phyloP scores from a whole-genome alignment of 2,329 filamentous ascomycete species.

The Monilinia fructicola region DNA sequence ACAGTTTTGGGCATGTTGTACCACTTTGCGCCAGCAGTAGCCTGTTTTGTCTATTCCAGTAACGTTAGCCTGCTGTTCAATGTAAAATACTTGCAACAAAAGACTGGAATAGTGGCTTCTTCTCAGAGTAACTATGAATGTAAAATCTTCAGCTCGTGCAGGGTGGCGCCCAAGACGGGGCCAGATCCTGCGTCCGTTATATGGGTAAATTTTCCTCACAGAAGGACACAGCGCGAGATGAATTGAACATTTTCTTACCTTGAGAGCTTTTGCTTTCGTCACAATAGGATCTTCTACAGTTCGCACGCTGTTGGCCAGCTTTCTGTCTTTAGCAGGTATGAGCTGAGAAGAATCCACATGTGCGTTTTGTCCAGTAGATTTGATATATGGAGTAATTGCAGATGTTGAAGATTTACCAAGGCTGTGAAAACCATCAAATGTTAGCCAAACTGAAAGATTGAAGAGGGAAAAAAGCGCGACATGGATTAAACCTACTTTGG shows the following conservation, averaged over 20 bases:
- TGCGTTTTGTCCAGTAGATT: constrained; percentile 52
- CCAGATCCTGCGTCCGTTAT: constrained; percentile 71
- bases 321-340: constrained; percentile 48
- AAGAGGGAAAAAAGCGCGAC: not conserved
- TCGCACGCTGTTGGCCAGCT: constrained; percentile 49
- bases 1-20: constrained; percentile 84
- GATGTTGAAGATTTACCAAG: constrained; percentile 16
- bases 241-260: constrained; percentile 47
- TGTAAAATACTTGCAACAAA: constrained; percentile 24
- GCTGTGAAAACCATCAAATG: not conserved
- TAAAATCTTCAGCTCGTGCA: constrained; percentile 61
- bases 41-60: constrained; percentile 44
- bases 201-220: constrained; percentile 78
- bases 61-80: constrained; percentile 30
- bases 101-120: constrained; percentile 30
- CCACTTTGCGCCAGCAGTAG: constrained; percentile 78
- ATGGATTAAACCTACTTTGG: constrained; percentile 16
- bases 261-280: constrained; percentile 47
- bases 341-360: constrained; percentile 53
- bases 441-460: not conserved
- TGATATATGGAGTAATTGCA: constrained; percentile 53
- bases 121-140: constrained; percentile 72
- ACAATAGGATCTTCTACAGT: constrained; percentile 54
- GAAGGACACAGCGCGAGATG: constrained; percentile 37
- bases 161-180: constrained; percentile 79